Percentiles rank a stretch among this genome's conserved stretches.
phyloP scores from a whole-genome alignment of 371 early-diverging fungal genomes.

The Coemansia sp. region DNA sequence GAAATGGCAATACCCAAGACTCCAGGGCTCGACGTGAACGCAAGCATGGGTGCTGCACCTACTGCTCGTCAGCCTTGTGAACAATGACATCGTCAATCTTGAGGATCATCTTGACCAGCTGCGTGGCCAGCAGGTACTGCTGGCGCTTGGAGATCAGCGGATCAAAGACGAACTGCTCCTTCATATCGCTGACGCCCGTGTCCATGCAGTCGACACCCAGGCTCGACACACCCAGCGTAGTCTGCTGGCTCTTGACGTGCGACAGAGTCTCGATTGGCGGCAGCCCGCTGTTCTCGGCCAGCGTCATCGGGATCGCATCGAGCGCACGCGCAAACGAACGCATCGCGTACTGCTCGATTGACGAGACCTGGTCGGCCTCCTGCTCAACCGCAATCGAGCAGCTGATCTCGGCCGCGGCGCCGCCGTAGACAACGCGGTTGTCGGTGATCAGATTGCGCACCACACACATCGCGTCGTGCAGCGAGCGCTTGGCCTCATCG shows the following conservation, averaged over 20 bases:
- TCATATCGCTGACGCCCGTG: conserved; percentile 95
- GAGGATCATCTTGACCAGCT: conserved; percentile 98
- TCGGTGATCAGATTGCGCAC: conserved; percentile 97
- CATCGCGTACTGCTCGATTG: conserved; percentile 98
- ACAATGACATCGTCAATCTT: conserved; percentile 96
- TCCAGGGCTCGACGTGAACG: too few species aligned
- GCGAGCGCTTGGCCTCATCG: conserved; percentile 99
- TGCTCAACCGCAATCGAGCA: conserved; percentile 90
- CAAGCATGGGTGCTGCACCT: not conserved
- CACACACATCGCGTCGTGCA: conserved; percentile 99
- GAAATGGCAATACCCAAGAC: too few species aligned
- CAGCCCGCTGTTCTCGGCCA: conserved; percentile 98
- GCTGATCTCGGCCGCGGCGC: conserved; percentile 98
- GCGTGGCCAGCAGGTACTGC: conserved; percentile 97
- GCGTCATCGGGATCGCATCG: conserved; percentile 94
- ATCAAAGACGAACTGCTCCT: conserved; percentile 96
- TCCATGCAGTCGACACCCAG: conserved; percentile 97
- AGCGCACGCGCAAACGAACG: conserved; percentile 96
- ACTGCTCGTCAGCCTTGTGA: conserved; percentile 43
- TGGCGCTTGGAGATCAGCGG: conserved; percentile 98
- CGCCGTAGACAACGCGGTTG: conserved; percentile 99
- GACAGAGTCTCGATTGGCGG: conserved; percentile 95
- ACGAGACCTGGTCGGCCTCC: conserved; percentile 89
- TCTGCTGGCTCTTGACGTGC: conserved; percentile 91
- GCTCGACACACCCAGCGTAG: conserved; percentile 75